A percentile compares a stretch with the other conserved stretches of the same genome.
These are phyloP conservation scores for Oxalis stricta DNA, from an alignment of 441 rosid genomes.

Conservation along the genomic window DNA sequence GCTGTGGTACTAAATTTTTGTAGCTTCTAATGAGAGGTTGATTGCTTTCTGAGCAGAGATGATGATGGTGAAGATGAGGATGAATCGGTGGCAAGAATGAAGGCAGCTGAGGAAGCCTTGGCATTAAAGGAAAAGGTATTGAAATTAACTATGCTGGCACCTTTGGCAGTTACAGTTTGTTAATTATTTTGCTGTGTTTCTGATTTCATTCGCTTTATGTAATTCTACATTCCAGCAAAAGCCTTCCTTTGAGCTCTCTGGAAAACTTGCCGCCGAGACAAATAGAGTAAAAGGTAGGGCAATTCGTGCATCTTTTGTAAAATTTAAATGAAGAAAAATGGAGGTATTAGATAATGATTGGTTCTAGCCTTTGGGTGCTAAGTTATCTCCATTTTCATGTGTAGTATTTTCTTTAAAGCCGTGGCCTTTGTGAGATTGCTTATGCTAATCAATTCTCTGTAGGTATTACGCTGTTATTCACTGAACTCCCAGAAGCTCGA, in stretches of 20 bases:
- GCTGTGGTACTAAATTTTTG: conserved; percentile 4
- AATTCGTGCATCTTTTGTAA: too few relatives aligned
- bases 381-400: neutral
- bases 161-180: neutral
- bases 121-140: conserved; percentile 66
- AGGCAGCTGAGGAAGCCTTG: conserved; percentile 80
- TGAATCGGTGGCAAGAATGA: conserved; percentile 72
- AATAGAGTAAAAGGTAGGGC: conserved; percentile 71
- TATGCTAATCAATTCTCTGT: conserved; percentile 3
- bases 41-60: conserved; percentile 30
- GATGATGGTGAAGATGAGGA: conserved; percentile 42
- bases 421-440: neutral
- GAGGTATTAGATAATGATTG: too few relatives aligned
- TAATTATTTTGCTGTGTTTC: neutral
- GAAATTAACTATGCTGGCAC: neutral
- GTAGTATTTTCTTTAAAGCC: neutral
- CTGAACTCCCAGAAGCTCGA: conserved; percentile 87
- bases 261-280: conserved; percentile 94
- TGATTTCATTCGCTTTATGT: conserved; percentile 4
- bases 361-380: too few relatives aligned
- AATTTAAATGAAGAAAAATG: too few relatives aligned
- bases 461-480: conserved; percentile 80
- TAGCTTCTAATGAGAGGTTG: conserved; percentile 3
- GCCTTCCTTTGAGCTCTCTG: conserved; percentile 90
- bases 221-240: conserved; percentile 41